Base-by-base conservation (phyloP, 495 filamentous ascomycete species). In the Paragyromitra xinjiangensis region DNA sequence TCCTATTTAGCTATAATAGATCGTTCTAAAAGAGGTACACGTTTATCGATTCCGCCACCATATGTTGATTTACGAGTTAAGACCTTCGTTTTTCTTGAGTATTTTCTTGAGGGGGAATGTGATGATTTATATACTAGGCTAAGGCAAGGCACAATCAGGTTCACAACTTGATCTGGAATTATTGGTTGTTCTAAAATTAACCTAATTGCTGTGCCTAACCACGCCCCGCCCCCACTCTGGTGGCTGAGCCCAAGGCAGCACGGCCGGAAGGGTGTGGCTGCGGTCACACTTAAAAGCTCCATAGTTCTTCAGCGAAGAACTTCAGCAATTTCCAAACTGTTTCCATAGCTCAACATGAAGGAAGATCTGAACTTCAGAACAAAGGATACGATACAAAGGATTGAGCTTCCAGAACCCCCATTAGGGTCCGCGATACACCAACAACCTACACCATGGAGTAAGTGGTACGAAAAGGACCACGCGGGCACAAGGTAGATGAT, bases 401-500 rank as follows among this genome's bases (percentile, higher is more conserved):
- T 58, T 29, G 8, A 29, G 19, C 55, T 58, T 24, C 55, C 55
- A 16, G 55, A 29, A 29, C 55, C 55, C 19, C 26, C 55, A 29
- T 8, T 29, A 29, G 55, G 55, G 3, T 58, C 24, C 11, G 22
- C 6, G 24, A 34, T 58, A 58, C 24, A 58, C 26, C 55, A 58
- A 9, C 8, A 34, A 34, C 26, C 55, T 29, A 58, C 55, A 29
- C 26, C 55, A 34, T 58, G 22, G 55, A 58, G 55, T 12, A 58
- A 34, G 29, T 58, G 55, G 55, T 58, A 58, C 8, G 55, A 58
- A 58, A 58, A 58, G 22, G 55, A 58, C 22, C 55, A 58, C 11
- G 34, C 55, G 22, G 50, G 22, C 16, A 58, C 55, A 58, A 34
- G 24, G 55, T 34, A 58, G 29, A 9, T 34, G 55, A 34, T 58